Base-by-base conservation (phyloP, 441 rosid genomes). In the Mallotus repandus region DNA sequence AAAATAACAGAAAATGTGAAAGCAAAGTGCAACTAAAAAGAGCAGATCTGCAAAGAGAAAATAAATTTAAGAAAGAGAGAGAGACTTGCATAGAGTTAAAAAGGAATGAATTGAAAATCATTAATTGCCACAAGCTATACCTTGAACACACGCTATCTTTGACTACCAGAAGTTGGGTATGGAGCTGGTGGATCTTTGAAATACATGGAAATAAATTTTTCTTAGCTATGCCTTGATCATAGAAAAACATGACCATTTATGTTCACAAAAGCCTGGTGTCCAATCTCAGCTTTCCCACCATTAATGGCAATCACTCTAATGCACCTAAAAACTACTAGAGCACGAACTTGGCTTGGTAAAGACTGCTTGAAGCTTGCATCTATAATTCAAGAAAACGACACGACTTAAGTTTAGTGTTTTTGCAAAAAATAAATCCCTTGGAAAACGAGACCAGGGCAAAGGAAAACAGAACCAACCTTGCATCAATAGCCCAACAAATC, bases 171-270 rank as follows among this genome's bases (percentile, higher is more conserved):
- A 35, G 83, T 74, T 13, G 77, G 76, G 66, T 64, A 76, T 35
- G 83, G 56, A 50, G 57, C 68, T 1, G 81, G 65, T 15, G 80
- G 84, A 65, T 32, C 46, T 79, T 74, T 0, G 90, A 77, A 69
- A 79, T 78, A 65, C 84, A 75, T 14, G 88, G 82, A 18, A 74
- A 66, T 1, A 71, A 66, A 45, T 87, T 81, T 65, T 91, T 89
- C 64, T 81, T 83, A 75, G 86, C 92, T 70, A 79, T 80, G 54
- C 99, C 98, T 81, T 88, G 96, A 81, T 88, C 95, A 59, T 95
- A 93, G 43, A 95, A 91, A 95, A 19, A 95, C 85, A 76, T 84
- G 98, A n/a, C 99, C 97, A 14, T 93, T 91, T 62, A 95, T 95
- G 73, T 89, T 91, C 53, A 89, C 98, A 63, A 85, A 84, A 11